Evolutionary conservation across 139 green algal species (phyloP), one percentile per base, ranked within the genome.

Genomic region (Volvox africanus): DNA sequence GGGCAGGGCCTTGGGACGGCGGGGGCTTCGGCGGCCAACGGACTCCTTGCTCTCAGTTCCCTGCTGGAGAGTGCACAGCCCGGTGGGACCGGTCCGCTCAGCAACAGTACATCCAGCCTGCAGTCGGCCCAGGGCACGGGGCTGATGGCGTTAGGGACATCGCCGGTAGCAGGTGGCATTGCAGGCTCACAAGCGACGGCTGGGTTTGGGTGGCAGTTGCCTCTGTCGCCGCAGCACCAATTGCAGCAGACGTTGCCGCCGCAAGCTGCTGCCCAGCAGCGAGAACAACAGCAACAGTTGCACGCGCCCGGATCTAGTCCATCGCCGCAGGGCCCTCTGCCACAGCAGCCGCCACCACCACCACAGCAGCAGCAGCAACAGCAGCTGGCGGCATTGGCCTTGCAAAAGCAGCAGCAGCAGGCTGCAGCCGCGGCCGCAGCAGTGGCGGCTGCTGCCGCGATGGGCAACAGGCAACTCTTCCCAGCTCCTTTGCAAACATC

Each of bases 131-230:
- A 89, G 69, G 37, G 69, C 18, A 73, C 85, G 1, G 85, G 85
- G 9, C 69, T 89, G 69, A 30, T 89, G n/a, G 32, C 11, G 0
- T 68, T 80, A 16, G 65, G 32, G 9, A 35, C 62, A 14, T 12
- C 61, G 2, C n/a, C 12, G 30, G 81, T 32, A 61, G n/a, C 81
- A 44, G 26, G 50, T 20, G 13, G 37, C 14, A 0, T 44, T 1
- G n/a, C 73, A 1, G 73, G 73, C 50, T 76, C 50, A 6, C 86
- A 90, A 55, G 86, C 86, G 6, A 90, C 86, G 1, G 86, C 86
- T 0, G 86, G 86, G 30, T 90, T 90, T 28, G 86, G 86, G 20
- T 90, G 86, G 86, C 86, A 90, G 86, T 75, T 90, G 44, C 86
- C 86, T 17, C 69, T 90, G 69, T 68, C 84, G 0, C 84, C 84